Evolutionary conservation across 208 protist genomes (phyloP).

Genomic region (Leishmania gerbilli): DNA sequence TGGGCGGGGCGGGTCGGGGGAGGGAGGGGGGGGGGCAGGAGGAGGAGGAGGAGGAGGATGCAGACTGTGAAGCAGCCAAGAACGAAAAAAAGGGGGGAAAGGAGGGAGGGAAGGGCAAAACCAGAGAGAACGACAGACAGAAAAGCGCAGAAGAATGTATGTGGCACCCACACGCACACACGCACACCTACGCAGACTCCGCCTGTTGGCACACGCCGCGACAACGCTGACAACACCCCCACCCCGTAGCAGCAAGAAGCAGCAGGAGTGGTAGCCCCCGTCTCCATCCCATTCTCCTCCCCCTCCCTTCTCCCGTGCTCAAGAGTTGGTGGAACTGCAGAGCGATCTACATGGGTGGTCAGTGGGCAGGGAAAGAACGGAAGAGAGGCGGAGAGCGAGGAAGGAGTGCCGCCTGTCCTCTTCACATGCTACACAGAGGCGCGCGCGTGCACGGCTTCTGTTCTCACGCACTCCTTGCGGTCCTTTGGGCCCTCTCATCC

Average conservation of each 20-base stretch:
- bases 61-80: no score
- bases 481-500: background rate
- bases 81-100: no score
- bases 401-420: background rate
- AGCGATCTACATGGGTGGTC: background rate
- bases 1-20: background rate
- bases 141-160: background rate
- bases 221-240: background rate
- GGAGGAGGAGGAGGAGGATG: background rate
- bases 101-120: background rate
- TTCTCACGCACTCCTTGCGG: background rate
- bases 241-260: background rate
- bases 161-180: no score
- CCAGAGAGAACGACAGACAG: background rate
- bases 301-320: background rate
- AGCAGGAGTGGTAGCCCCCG: background rate
- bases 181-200: background rate
- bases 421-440: background rate
- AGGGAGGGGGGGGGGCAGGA: no score
- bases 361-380: background rate
- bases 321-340: background rate
- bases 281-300: background rate
- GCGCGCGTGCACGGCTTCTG: background rate
- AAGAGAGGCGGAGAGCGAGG: background rate
- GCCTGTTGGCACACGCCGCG: conserved; percentile 1